Conservation (phyloP, 2,329 filamentous ascomycete species). For the Diaporthe sp. region DNA sequence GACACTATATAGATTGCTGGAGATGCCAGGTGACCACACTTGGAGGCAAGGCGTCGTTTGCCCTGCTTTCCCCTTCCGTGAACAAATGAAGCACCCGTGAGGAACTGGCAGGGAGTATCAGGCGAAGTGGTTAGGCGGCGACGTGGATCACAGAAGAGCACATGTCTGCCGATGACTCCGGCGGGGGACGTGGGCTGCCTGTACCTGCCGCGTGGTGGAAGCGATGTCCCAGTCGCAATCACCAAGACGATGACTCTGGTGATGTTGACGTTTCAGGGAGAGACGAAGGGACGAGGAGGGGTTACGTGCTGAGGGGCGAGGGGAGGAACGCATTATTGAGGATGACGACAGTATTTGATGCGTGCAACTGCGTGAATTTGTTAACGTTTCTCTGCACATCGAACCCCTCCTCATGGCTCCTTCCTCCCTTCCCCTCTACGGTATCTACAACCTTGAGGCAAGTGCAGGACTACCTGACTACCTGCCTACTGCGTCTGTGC, state of each 20-base stretch:
- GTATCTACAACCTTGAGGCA: not conserved
- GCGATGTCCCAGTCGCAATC: not conserved
- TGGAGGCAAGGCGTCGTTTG: not conserved
- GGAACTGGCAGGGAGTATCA: not conserved
- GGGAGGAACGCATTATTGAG: not conserved
- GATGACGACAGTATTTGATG: not conserved
- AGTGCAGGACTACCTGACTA: not conserved
- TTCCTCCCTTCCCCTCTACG: not conserved
- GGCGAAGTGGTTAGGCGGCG: not conserved
- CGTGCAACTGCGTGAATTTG: not conserved
- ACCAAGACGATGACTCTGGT: slow-evolving; percentile 24
- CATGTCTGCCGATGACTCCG: slow-evolving; percentile 20
- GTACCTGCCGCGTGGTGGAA: not conserved
- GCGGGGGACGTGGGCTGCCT: not conserved
- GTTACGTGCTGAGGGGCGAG: not conserved
- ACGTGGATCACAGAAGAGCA: slow-evolving; percentile 12
- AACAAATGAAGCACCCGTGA: not conserved
- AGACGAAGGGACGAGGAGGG: not conserved
- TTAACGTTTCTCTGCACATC: not conserved
- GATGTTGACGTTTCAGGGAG: slow-evolving; percentile 4
- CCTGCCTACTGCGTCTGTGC: not conserved
- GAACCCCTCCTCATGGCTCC: not conserved
- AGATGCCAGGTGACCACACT: not conserved
- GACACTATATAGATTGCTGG: slow-evolving; percentile 24
- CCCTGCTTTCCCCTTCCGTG: not conserved